Evolutionary conservation across 2,329 filamentous ascomycete genomes (phyloP).

Genomic region (Epichloe sp.): DNA sequence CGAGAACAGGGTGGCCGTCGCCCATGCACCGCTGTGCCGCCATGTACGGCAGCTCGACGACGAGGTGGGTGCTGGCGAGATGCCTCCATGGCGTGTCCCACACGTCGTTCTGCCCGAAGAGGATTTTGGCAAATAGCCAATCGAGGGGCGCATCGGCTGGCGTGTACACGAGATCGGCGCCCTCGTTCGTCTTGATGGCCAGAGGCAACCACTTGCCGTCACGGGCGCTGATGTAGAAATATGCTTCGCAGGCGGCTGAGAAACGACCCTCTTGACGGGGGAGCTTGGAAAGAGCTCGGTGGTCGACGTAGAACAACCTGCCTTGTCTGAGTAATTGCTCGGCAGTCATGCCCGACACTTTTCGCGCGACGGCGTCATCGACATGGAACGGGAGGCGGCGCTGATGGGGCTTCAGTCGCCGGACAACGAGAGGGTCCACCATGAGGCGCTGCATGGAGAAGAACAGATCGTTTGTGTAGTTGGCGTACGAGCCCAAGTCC

Average conservation of each 20-base stretch:
- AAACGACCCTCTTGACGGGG: slow-evolving; percentile 16
- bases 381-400: slow-evolving; percentile 23
- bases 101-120: slow-evolving; percentile 34
- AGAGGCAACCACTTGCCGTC: slow-evolving; percentile 32
- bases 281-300: slow-evolving; percentile 21
- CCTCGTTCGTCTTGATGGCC: slow-evolving; percentile 33
- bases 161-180: slow-evolving; percentile 26
- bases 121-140: slow-evolving; percentile 37
- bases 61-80: slow-evolving; percentile 28
- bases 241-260: slow-evolving; percentile 29
- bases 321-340: slow-evolving; percentile 20
- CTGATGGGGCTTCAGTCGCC: slow-evolving; percentile 18
- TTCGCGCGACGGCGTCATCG: slow-evolving; percentile 14
- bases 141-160: slow-evolving; percentile 29
- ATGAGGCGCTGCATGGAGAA: slow-evolving; percentile 36
- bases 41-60: slow-evolving; percentile 29
- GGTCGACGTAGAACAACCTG: slow-evolving; percentile 30
- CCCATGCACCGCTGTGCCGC: slow-evolving; percentile 33
- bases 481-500: slow-evolving; percentile 22
- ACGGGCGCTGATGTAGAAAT: slow-evolving; percentile 30
- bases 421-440: slow-evolving; percentile 25
- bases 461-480: slow-evolving; percentile 31
- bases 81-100: slow-evolving; percentile 31
- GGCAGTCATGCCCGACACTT: slow-evolving; percentile 20
- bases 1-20: slow-evolving; percentile 29